Percentiles rank a stretch among this genome's conserved stretches.
These are phyloP conservation scores for Aureoboletus auriporus DNA, from an alignment of 768 basidiomycete species.

Conservation along the genomic window DNA sequence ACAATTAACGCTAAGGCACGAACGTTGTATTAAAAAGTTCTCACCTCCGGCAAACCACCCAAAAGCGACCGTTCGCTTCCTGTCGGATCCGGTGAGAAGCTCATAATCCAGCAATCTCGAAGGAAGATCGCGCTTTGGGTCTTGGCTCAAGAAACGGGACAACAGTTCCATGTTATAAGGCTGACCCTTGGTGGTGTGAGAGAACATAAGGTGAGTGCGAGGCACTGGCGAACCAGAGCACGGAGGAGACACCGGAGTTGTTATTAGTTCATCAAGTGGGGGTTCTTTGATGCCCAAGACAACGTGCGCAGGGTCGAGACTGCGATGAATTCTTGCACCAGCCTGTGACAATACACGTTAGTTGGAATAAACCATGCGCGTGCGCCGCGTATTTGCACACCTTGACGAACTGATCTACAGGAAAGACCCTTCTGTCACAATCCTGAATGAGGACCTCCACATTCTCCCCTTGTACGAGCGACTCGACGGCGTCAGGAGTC, in stretches of 20 bases:
- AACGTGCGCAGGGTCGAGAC: slow-evolving; percentile 65
- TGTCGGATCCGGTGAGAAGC: slow-evolving; percentile 57
- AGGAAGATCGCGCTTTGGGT: slow-evolving; percentile 18
- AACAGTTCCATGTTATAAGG: slow-evolving; percentile 80
- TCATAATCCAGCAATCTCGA: slow-evolving; percentile 83
- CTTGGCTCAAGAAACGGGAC: slow-evolving; percentile 50
- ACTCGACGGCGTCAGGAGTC: slow-evolving; percentile 67
- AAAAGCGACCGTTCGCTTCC: slow-evolving; percentile 82
- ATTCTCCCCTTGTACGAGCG: slow-evolving; percentile 51
- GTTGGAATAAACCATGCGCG: not conserved
- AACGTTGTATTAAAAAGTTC: slow-evolving; percentile 11
- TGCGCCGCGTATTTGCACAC: slow-evolving; percentile 33
- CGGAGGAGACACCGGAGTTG: slow-evolving; percentile 35
- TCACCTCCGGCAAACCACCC: slow-evolving; percentile 90
- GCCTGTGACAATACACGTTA: slow-evolving; percentile 46
- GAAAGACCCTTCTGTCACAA: slow-evolving; percentile 73
- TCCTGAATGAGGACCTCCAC: slow-evolving; percentile 71
- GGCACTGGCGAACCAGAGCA: slow-evolving; percentile 25
- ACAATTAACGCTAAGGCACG: not conserved
- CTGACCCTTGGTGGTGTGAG: slow-evolving; percentile 87
- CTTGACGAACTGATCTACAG: slow-evolving; percentile 57
- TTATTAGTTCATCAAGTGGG: slow-evolving; percentile 58
- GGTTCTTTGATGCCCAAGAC: slow-evolving; percentile 89
- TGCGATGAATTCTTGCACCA: slow-evolving; percentile 62
- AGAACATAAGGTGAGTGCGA: slow-evolving; percentile 87